These are phyloP conservation scores for Perkinsus marinus DNA, from an alignment of 169 alveolate genomes.

Conservation along the genomic window DNA sequence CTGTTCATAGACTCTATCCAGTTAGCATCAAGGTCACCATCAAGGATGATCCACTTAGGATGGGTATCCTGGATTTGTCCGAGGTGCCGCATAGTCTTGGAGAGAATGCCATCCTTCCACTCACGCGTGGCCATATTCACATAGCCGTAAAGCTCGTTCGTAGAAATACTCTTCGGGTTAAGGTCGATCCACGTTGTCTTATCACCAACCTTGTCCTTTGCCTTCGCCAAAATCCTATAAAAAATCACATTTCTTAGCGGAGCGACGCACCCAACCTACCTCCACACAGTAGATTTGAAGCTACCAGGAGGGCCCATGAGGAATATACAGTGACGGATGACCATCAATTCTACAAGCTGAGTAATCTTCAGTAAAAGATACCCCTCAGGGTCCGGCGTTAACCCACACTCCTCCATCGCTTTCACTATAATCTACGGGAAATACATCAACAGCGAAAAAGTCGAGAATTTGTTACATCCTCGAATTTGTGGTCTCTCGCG, in stretches of 20 bases:
- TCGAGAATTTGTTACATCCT: slow-evolving; percentile 32
- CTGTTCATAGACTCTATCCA: slow-evolving; percentile 92
- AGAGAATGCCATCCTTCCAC: slow-evolving; percentile 83
- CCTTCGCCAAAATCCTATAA: slow-evolving; percentile 67
- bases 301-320: slow-evolving; percentile 91
- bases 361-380: slow-evolving; percentile 76
- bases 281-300: slow-evolving; percentile 83
- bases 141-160: slow-evolving; percentile 81
- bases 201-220: slow-evolving; percentile 71
- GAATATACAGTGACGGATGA: slow-evolving; percentile 87
- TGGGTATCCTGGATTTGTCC: slow-evolving; percentile 62
- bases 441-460: slow-evolving; percentile 42
- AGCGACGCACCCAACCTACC: neutral
- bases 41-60: slow-evolving; percentile 82
- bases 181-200: slow-evolving; percentile 76
- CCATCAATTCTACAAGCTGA: slow-evolving; percentile 74
- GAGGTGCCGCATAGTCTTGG: slow-evolving; percentile 70
- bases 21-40: slow-evolving; percentile 88
- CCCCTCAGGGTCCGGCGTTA: slow-evolving; percentile 46
- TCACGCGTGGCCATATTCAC: slow-evolving; percentile 74
- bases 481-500: slow-evolving; percentile 71
- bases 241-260: neutral
- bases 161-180: slow-evolving; percentile 71
- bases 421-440: slow-evolving; percentile 29
- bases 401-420: slow-evolving; percentile 15